Evolutionary conservation across 2,329 filamentous ascomycete species (phyloP).

Genomic region (Tolypocladium nubicola): DNA sequence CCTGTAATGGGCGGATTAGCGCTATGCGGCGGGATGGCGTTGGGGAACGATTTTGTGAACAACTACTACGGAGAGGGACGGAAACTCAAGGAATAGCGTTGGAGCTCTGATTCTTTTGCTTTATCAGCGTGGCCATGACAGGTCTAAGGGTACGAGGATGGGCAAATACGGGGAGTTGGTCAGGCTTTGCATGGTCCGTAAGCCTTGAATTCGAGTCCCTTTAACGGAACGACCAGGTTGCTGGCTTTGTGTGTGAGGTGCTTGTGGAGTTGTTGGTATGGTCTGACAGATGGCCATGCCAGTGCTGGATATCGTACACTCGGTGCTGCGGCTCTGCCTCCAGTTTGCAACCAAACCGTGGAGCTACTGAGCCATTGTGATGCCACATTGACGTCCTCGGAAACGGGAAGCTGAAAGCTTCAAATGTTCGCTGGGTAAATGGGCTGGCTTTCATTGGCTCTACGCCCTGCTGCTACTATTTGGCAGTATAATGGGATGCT

Average conservation of each 20-base stretch:
- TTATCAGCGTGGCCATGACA: neutral
- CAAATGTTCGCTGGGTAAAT: neutral
- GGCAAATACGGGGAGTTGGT: neutral
- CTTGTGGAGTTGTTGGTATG: neutral
- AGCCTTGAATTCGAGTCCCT: neutral
- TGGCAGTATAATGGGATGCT: neutral
- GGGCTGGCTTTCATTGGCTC: neutral
- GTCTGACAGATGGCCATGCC: neutral
- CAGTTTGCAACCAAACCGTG: neutral
- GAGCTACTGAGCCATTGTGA: neutral
- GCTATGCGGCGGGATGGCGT: neutral
- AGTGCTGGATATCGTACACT: neutral
- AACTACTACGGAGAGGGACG: neutral
- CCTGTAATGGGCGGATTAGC: neutral
- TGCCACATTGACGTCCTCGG: neutral
- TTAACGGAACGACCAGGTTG: neutral
- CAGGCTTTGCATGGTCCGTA: neutral
- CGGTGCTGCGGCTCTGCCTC: neutral
- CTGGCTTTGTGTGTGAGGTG: neutral
- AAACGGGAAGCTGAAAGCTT: neutral
- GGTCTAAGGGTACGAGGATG: neutral
- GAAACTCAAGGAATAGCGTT: conserved; percentile 4
- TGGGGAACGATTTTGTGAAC: neutral
- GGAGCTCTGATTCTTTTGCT: neutral
- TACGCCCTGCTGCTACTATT: neutral